Evolutionary conservation across 768 basidiomycete genomes (phyloP), one percentile per base, ranked within the genome.

Genomic region (Collybiopsis luxurians): DNA sequence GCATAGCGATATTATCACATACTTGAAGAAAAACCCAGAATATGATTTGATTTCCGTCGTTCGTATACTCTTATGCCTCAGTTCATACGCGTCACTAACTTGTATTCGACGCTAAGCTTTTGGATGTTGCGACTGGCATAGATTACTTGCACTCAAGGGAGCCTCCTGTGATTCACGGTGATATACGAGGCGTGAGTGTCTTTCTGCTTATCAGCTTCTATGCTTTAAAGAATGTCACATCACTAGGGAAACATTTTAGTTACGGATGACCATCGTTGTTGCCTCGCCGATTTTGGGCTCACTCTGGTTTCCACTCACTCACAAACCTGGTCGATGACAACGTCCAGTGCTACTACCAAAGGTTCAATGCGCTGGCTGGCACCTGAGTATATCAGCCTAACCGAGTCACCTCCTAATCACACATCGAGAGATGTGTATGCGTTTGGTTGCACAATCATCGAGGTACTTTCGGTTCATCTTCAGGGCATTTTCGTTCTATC

Each of bases 91-190:
- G 11, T 9, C 49, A 30, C 28, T 51, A 36, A 31, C 9, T 3
- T 3, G 23, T 9, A 28, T 21, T 51, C 9, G 9, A n/a, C 27
- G 10, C n/a, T 17, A 3, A 51, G 49, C 23, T 51, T 4, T 31
- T 10, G 4, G 49, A 51, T 4, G 21, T 69, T 7, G 66, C 68
- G 0, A 57, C 58, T 42, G 70, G 65, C 7, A 50, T 72, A 1
- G 44, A 50, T 9, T 68, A 63, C 48, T 51, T 70, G 52, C 71
- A 71, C 50, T 58, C 54, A 31, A 43, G 61, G 4, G 36, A 42
- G 17, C 66, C 66, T 2, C 67, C 67, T 1, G 60, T 70, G 13
- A 51, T 64, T 4, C 71, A 71, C 34, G 66, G 67, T 2, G 65
- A 63, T 34, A 36, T 71, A 17, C 61, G 61, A 44, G 66, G 67